A percentile compares a stretch with the other conserved stretches of the same genome.
Conservation (phyloP, 2,329 filamentous ascomycete genomes). For the Metarhizium album region DNA sequence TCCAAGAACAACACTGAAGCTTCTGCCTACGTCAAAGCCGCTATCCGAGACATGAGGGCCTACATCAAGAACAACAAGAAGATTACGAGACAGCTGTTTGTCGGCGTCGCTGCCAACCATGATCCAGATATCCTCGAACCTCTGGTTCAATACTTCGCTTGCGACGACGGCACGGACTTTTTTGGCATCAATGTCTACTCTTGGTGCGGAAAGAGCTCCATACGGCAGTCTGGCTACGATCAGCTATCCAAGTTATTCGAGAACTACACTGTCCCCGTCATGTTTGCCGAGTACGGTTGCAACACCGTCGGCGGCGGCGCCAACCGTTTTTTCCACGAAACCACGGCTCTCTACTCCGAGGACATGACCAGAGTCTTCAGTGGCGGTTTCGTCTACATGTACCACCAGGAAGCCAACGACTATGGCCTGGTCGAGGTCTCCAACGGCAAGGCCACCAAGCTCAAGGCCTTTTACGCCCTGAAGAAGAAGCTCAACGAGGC, state of each 20-base stretch:
- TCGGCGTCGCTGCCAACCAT: slow-evolving; percentile 95
- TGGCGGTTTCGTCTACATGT: slow-evolving; percentile 98
- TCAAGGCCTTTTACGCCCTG: slow-evolving; percentile 66
- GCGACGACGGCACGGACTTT: slow-evolving; percentile 60
- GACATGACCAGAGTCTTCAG: slow-evolving; percentile 84
- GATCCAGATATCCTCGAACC: slow-evolving; percentile 73
- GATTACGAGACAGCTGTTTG: slow-evolving; percentile 72
- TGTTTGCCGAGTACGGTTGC: slow-evolving; percentile 99
- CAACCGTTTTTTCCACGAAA: slow-evolving; percentile 76
- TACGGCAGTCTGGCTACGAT: slow-evolving; percentile 66
- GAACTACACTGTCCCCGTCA: slow-evolving; percentile 84
- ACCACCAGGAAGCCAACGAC: slow-evolving; percentile 82
- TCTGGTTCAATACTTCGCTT: slow-evolving; percentile 90
- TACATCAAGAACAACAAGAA: slow-evolving; percentile 78
- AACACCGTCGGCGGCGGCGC: slow-evolving; percentile 51
- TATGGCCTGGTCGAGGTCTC: slow-evolving; percentile 64
- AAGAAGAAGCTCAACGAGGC: slow-evolving; percentile 58
- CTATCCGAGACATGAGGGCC: slow-evolving; percentile 88
- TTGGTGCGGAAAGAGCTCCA: slow-evolving; percentile 85
- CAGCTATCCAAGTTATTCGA: slow-evolving; percentile 77
- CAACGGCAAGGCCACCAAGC: slow-evolving; percentile 50
- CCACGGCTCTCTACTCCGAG: slow-evolving; percentile 64
- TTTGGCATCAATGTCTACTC: slow-evolving; percentile 99
- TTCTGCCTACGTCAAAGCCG: slow-evolving; percentile 93
- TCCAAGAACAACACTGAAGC: slow-evolving; percentile 77